Evolutionary conservation across 345 rosid genomes (phyloP), one percentile per base, ranked within the genome.

Genomic region (Laguncularia racemosa): DNA sequence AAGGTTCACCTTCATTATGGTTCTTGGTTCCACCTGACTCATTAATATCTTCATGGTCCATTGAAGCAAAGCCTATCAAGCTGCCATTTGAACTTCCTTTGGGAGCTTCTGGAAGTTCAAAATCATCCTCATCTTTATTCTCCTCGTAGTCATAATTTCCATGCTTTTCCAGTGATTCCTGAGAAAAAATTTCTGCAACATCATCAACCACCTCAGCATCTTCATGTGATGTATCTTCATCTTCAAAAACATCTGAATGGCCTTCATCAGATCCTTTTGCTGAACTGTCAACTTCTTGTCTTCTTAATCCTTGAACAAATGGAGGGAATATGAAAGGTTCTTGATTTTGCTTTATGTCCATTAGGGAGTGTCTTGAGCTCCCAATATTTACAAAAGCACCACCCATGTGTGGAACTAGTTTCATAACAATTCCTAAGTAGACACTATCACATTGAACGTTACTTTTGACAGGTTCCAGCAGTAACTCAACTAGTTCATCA

Each of bases 301-400:
- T 81, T 71, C 80, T 79, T 57, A 44, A 75, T 67, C 52, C 64
- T 53, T 59, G 80, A 73, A 79, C 70, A 76, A 89, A 92, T 46
- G 97, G 97, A 72, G 93, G 91, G 62, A 89, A 86, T 66, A 89
- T 74, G 67, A 84, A 86, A 46, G 99, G 99, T 62, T 76, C 96
- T 74, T 89, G 80, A 58, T 69, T 77, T 62, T 77, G 71, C 73
- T 76, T 84, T 64, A 92, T 85, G 71, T 83, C 95, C 97, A 92
- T 83, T 63, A 92, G 85, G 60, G 91, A 84, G 72, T 84, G 84
- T 67, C 93, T 84, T 52, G 84, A 65, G 74, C 74, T 82, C 61
- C 96, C 96, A 53, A 92, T 86, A 61, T 86, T 86, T 60, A 92
- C 95, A 89, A 92, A 89, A 53, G 98, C 98, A 70, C 98, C 98